phyloP scores from a whole-genome alignment of 306 rosid species.

The Citrullus colocynthis region DNA sequence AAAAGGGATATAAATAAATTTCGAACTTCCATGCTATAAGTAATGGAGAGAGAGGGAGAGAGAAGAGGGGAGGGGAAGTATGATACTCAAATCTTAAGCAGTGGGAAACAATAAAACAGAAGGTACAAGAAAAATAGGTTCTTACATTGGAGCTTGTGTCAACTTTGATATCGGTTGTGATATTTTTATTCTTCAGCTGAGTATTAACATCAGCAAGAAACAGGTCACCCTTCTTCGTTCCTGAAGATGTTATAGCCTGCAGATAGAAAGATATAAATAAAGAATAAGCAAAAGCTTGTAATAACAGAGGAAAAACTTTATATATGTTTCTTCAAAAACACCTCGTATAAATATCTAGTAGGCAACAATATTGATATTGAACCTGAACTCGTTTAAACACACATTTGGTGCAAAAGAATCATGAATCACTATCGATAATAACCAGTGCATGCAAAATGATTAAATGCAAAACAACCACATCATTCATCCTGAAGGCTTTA shows the following conservation, averaged over 20 bases:
- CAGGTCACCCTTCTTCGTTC: slow-evolving; percentile 57
- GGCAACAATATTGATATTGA: not conserved
- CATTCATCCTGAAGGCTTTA: not conserved
- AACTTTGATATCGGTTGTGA: slow-evolving; percentile 82
- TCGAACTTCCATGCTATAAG: not conserved
- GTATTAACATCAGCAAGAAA: slow-evolving; percentile 72
- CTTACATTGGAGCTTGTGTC: slow-evolving; percentile 62
- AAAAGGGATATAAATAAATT: not conserved
- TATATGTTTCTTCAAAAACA: not conserved
- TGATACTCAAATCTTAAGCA: not conserved
- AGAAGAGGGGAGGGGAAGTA: not conserved
- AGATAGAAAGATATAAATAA: slow-evolving; percentile 9
- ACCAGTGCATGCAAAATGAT: not conserved
- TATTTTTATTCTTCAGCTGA: slow-evolving; percentile 60
- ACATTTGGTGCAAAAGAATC: not conserved
- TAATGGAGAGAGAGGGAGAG: not conserved
- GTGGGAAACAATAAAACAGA: not conserved
- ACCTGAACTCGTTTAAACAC: not conserved
- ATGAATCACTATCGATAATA: not conserved
- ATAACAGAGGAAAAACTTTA: not conserved
- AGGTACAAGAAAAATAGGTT: not conserved
- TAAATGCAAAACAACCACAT: not conserved
- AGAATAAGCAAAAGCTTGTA: not conserved
- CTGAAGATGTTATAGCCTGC: slow-evolving; percentile 75
- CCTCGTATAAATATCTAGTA: not conserved